Conservation (phyloP, 371 early-diverging fungal species). For the Circinella umbellata region DNA sequence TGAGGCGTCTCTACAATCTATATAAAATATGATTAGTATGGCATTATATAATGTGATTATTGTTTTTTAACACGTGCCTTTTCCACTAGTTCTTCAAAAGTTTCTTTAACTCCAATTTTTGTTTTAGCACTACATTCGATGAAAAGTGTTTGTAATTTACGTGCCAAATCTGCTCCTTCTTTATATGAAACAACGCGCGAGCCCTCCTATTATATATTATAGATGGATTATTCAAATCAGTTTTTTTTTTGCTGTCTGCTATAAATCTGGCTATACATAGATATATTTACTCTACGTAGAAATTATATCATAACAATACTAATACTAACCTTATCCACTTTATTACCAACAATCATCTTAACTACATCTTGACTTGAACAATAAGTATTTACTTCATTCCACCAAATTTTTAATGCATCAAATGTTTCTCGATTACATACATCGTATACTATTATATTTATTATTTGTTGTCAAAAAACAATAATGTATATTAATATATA, state of each 20-base stretch:
- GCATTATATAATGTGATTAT: conserved; percentile 17
- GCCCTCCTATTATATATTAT: conserved; percentile 56
- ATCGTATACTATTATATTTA: conserved; percentile 84
- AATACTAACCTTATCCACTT: conserved; percentile 86
- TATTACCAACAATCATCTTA: conserved; percentile 98
- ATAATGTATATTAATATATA: too few relatives aligned
- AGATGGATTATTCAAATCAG: too few relatives aligned
- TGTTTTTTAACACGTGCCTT: conserved; percentile 59
- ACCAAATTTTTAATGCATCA: conserved; percentile 91
- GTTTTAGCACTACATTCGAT: conserved; percentile 97
- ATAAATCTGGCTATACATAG: too few relatives aligned
- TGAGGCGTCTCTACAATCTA: conserved; percentile 80
- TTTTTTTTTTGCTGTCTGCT: too few relatives aligned
- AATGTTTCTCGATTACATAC: conserved; percentile 94
- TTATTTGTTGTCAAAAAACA: background rate
- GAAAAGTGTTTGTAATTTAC: conserved; percentile 86
- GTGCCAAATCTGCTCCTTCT: conserved; percentile 91
- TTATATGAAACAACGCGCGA: conserved; percentile 82
- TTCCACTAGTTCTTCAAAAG: conserved; percentile 88
- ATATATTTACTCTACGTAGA: too few relatives aligned
- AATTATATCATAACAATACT: background rate
- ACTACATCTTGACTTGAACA: conserved; percentile 85
- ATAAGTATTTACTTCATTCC: conserved; percentile 94
- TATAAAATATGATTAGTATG: background rate
- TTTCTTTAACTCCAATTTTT: conserved; percentile 83